phyloP scores from a whole-genome alignment of 225 moss, liverwort and hornwort genomes.

The Marchantia polymorpha region DNA sequence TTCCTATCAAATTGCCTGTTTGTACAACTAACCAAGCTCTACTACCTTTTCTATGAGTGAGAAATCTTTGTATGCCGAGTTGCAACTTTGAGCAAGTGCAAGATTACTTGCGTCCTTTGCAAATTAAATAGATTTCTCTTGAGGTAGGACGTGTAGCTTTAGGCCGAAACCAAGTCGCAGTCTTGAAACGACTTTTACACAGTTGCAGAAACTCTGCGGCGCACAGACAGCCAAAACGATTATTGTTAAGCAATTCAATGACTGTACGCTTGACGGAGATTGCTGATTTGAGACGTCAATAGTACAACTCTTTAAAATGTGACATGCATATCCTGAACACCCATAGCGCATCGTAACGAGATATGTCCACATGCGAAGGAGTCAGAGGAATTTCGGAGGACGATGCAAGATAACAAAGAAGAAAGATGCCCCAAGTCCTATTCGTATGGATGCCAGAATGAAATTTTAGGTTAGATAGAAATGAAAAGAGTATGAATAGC shows the following conservation, averaged over 20 bases:
- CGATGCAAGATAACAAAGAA: too few relatives aligned
- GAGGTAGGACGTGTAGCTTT: conserved; percentile 81
- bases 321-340: too few relatives aligned
- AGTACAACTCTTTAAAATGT: too few relatives aligned
- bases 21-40: too few relatives aligned
- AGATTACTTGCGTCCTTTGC: conserved; percentile 42
- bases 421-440: neutral
- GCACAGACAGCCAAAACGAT: neutral
- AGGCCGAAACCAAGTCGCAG: conserved; percentile 74
- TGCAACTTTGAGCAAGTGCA: neutral
- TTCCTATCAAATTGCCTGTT: too few relatives aligned
- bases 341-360: too few relatives aligned
- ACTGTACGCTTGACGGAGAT: neutral
- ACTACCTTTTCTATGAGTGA: too few relatives aligned
- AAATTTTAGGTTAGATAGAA: neutral
- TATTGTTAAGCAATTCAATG: neutral
- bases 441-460: neutral
- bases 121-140: conserved; percentile 86
- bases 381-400: too few relatives aligned
- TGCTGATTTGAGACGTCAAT: too few relatives aligned
- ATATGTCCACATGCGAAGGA: too few relatives aligned
- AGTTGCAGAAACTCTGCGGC: conserved; percentile 57
- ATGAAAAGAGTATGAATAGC: too few relatives aligned
- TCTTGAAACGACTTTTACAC: conserved; percentile 68
- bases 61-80: neutral